phyloP scores from a whole-genome alignment of 495 filamentous ascomycete genomes.

The Pseudevernia furfuracea region DNA sequence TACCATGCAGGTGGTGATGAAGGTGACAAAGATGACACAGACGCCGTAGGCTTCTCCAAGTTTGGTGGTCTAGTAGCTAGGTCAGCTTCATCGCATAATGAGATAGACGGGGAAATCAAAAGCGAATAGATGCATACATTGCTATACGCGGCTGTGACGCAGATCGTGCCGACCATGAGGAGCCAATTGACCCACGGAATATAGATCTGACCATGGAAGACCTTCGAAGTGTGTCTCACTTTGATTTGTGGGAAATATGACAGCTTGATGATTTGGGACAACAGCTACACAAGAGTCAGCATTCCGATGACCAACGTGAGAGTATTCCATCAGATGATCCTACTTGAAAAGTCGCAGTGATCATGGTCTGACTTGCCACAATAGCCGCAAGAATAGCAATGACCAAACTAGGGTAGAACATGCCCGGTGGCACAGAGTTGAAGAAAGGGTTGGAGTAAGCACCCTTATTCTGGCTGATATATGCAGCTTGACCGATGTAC shows the following conservation, averaged over 20 bases:
- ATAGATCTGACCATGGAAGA: slow-evolving; percentile 64
- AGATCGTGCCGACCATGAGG: slow-evolving; percentile 64
- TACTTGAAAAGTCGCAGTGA: slow-evolving; percentile 60
- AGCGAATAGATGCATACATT: slow-evolving; percentile 42
- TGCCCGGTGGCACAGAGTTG: slow-evolving; percentile 56
- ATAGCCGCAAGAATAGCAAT: slow-evolving; percentile 62
- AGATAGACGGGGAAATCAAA: too few species aligned
- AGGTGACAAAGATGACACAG: slow-evolving; percentile 68
- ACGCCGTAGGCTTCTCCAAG: slow-evolving; percentile 50
- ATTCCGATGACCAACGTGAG: background rate
- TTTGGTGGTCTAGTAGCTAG: slow-evolving; percentile 35
- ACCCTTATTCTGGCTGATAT: slow-evolving; percentile 51
- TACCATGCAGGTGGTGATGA: slow-evolving; percentile 65
- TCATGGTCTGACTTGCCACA: slow-evolving; percentile 72
- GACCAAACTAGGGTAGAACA: slow-evolving; percentile 56
- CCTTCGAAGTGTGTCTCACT: slow-evolving; percentile 54
- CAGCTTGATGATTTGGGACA: slow-evolving; percentile 65
- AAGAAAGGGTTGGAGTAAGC: slow-evolving; percentile 69
- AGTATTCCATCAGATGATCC: background rate
- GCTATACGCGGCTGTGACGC: slow-evolving; percentile 64
- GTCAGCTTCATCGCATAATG: background rate
- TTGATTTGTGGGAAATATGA: slow-evolving; percentile 71
- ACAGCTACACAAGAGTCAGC: slow-evolving; percentile 37
- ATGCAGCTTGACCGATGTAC: slow-evolving; percentile 69
- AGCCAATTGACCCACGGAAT: slow-evolving; percentile 67